Evolutionary conservation across 2,329 filamentous ascomycete species (phyloP), one percentile per base, ranked within the genome.

Genomic region (Monosporascus cannonballus): DNA sequence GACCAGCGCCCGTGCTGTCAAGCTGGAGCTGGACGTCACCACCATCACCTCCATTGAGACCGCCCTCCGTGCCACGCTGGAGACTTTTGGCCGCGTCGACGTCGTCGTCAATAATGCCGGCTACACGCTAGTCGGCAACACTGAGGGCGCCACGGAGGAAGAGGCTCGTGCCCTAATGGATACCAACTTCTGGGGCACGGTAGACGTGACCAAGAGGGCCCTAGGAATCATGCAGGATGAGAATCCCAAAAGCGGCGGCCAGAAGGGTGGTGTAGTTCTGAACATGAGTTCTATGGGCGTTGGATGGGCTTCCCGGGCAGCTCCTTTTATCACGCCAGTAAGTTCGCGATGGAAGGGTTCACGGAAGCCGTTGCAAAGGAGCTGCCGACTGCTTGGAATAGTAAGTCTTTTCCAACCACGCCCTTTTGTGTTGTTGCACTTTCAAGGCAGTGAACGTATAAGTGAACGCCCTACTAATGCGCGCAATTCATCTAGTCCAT

Each of bases 211-310:
- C 0, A 69, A 64, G 50, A 59, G 60, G n/a, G 69, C 67, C 1
- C 47, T 77, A 4, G 65, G 65, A 17, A 60, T 70, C 17, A 68
- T 76, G 63, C 65, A 73, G 4, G 66, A 71, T 39, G 56, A 59
- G 45, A 72, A 68, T 24, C 51, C 49, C 37, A 64, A 62, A 53
- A 57, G 22, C 18, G 54, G 45, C 8, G 73, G 49, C 42, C 57
- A 56, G 34, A 59, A 61, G 46, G 79, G 80, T 3, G 80, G 80
- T 7, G 65, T 79, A 6, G 76, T 84, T 14, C 66, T 81, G 38
- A 78, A 84, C 54, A 64, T 84, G 39, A 79, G 76, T 5, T 80
- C 76, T 3, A 74, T 84, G 60, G 79, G 77, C 4, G 73, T 0
- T 69, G 64, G 50, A 53, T 64, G 8, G 70, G 64, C 1, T 69